Conservation (phyloP, 257 asterid genomes). For the Solanum appendiculatum region DNA sequence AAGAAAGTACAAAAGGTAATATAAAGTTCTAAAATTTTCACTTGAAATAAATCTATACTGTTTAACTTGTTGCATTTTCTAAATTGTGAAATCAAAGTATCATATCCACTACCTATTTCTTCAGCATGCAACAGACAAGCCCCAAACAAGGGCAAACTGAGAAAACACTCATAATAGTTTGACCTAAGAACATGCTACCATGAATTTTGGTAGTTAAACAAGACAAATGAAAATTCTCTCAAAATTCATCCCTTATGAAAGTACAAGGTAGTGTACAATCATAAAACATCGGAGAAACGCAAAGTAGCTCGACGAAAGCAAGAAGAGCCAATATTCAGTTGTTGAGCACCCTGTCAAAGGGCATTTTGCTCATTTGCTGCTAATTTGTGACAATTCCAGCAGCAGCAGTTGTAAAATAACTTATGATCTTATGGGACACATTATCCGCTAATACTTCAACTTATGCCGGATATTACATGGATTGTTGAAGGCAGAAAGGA, state of each 20-base stretch:
- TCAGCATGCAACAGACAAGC: neutral
- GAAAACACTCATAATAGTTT: neutral
- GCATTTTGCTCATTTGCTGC: neutral
- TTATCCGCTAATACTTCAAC: neutral
- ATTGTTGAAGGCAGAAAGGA: neutral
- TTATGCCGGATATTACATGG: neutral
- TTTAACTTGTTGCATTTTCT: neutral
- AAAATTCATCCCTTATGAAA: neutral
- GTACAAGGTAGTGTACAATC: neutral
- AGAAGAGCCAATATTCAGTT: neutral
- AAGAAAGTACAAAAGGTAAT: neutral
- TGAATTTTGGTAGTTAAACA: neutral
- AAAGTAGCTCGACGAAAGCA: neutral
- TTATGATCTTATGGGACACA: neutral
- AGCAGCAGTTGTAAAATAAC: neutral
- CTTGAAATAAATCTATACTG: neutral
- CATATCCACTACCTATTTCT: neutral
- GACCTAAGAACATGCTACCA: neutral
- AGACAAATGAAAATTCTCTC: neutral
- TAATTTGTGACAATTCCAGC: neutral
- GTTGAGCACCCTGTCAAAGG: neutral
- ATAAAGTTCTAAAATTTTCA: neutral
- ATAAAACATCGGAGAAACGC: neutral
- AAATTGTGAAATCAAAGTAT: neutral
- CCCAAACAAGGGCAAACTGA: neutral